Base-by-base conservation (phyloP, 495 filamentous ascomycete species). In the Opeltia flavorubescens region DNA sequence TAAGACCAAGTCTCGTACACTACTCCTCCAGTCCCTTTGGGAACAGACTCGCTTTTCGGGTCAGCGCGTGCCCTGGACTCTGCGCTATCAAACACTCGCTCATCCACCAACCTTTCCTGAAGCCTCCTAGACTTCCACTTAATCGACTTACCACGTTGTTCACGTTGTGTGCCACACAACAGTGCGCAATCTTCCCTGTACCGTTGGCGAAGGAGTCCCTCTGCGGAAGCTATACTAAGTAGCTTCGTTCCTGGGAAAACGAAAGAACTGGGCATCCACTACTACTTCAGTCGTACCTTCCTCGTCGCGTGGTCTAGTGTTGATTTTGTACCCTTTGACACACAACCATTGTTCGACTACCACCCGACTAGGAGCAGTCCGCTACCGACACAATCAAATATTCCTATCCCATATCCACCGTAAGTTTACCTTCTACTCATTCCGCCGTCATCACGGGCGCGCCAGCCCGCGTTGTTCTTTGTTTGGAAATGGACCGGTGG, bases 261-360 rank as follows among this genome's bases (percentile, higher is more conserved):
- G 12, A 18, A 50, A 26, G 33, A 17, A 13, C 41, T 44, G 47
- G 26, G 13, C 25, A 9, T 41, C 44, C 42, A 44, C 47, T 53
- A 35, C n/a, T 52, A 53, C 53, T 50, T 46, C 46, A 50, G 36
- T 18, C 36, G n/a, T n/a, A 17, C 29, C 26, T 26, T 43, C 48
- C 38, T 48, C 46, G 51, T 50, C 51, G 51, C 51, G 51, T 50
- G 47, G n/a, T 51, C 50, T 52, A 53, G 53, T 56, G 43, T 43
- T 50, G 51, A 27, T 23, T 31, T 49, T 52, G 29, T 23, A 38
- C 31, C 18, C 34, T 47, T 52, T 54, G 51, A 54, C 54, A 48
- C 44, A 35, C 50, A 23, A 23, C 43, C 29, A 43, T 27, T 35
- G 27, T 48, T 31, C 48, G 45, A 48, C 48, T 46, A 42, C 36